Percentiles rank a stretch among this genome's conserved stretches.
These are phyloP conservation scores for Saccharomycopsis fodiens DNA, from an alignment of 805 yeast species.

Conservation along the genomic window DNA sequence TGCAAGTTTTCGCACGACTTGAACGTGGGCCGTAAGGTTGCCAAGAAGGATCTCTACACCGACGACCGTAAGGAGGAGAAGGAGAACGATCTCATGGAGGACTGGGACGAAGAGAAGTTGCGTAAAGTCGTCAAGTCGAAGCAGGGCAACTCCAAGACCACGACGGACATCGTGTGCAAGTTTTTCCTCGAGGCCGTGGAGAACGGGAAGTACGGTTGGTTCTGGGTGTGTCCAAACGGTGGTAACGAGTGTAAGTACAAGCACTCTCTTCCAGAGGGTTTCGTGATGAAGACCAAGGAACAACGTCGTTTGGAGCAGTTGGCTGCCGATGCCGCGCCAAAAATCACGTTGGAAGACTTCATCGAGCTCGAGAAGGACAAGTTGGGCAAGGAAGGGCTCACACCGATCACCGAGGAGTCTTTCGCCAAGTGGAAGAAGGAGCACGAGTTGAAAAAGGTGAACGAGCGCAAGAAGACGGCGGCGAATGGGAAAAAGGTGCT, in stretches of 20 bases:
- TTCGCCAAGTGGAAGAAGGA: constrained; percentile 78
- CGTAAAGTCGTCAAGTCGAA: constrained; percentile 79
- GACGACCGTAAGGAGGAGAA: constrained; percentile 66
- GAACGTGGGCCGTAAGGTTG: constrained; percentile 76
- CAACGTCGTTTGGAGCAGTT: constrained; percentile 83
- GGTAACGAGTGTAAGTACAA: constrained; percentile 89
- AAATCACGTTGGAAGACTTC: constrained; percentile 91
- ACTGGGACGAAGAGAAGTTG: constrained; percentile 95
- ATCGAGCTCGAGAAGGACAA: constrained; percentile 87
- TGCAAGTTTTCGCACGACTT: constrained; percentile 94
- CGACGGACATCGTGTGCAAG: constrained; percentile 93
- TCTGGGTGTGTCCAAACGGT: constrained; percentile 95
- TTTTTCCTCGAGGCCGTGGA: constrained; percentile 94
- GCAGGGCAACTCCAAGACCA: constrained; percentile 89
- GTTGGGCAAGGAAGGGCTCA: constrained; percentile 61
- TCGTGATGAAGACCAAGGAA: constrained; percentile 93
- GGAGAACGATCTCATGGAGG: constrained; percentile 84
- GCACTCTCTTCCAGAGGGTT: constrained; percentile 95
- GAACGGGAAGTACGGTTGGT: constrained; percentile 97
- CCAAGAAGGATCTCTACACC: constrained; percentile 85
- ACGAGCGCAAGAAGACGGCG: constrained; percentile 31
- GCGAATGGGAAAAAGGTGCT: constrained; percentile 40
- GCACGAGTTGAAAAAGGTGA: constrained; percentile 51
- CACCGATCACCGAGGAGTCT: constrained; percentile 80
- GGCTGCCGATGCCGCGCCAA: constrained; percentile 78